Evolutionary conservation across 257 asterid species (phyloP).

Genomic region (Mitragyna speciosa): DNA sequence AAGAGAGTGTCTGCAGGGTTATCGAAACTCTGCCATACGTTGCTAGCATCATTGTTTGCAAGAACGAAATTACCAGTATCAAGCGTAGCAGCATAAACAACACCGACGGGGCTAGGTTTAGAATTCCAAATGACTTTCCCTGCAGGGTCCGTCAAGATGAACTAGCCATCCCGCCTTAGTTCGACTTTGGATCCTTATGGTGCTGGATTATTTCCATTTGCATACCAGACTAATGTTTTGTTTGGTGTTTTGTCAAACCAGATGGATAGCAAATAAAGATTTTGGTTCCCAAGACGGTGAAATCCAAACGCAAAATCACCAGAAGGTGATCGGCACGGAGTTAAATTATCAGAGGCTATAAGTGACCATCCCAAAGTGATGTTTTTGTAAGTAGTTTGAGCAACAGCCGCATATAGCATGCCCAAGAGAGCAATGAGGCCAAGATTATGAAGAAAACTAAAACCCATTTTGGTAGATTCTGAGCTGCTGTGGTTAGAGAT

Average conservation of each 20-base stretch:
- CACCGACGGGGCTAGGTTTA: not conserved
- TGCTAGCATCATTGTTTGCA: not conserved
- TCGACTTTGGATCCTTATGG: slow-evolving; percentile 5
- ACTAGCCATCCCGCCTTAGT: not conserved
- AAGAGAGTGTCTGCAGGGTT: slow-evolving; percentile 13
- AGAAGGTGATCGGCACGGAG: not conserved
- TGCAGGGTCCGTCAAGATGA: not conserved
- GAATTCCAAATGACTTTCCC: slow-evolving; percentile 3
- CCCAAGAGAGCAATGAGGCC: not conserved
- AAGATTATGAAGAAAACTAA: not conserved
- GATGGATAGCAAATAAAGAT: not conserved
- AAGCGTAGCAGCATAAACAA: too few species aligned
- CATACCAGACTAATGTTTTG: not conserved
- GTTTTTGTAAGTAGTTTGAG: not conserved
- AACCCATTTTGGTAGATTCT: not conserved
- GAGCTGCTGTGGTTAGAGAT: not conserved
- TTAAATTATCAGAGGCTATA: not conserved
- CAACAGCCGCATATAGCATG: not conserved
- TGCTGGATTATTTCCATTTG: slow-evolving; percentile 4
- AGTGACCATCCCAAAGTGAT: not conserved
- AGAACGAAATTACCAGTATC: too few species aligned
- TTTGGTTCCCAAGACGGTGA: not conserved
- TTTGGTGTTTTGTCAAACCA: not conserved
- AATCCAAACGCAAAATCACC: not conserved
- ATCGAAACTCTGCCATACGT: slow-evolving; percentile 13